These are phyloP conservation scores for Anastatica hierochuntica DNA, from an alignment of 345 rosid species.

Conservation along the genomic window DNA sequence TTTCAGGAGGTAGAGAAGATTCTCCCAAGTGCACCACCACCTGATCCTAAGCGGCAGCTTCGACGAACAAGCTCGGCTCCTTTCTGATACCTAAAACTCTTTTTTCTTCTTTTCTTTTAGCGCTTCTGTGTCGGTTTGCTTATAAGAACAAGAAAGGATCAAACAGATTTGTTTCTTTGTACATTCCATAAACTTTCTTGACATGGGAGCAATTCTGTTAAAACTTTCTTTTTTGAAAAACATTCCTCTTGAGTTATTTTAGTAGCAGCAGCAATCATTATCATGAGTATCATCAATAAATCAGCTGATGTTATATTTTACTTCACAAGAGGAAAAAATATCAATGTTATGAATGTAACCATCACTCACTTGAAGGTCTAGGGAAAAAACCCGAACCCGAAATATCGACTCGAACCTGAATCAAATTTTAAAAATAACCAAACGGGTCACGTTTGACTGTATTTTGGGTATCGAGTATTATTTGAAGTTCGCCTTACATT, in stretches of 20 bases:
- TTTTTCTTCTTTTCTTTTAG: neutral
- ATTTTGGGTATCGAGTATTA: no score
- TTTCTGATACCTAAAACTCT: slow-evolving; percentile 14
- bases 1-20: slow-evolving; percentile 15
- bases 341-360: no score
- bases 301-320: no score
- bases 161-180: slow-evolving; percentile 26
- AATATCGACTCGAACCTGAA: no score
- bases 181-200: slow-evolving; percentile 19
- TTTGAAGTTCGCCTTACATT: no score
- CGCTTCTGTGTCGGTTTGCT: neutral
- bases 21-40: slow-evolving; percentile 48
- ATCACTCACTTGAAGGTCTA: no score
- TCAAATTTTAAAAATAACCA: no score
- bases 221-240: neutral
- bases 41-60: slow-evolving; percentile 56
- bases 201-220: slow-evolving; percentile 22
- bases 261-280: neutral
- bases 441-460: no score
- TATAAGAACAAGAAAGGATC: slow-evolving; percentile 6
- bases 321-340: no score
- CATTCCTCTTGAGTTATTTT: neutral
- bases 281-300: neutral
- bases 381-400: no score
- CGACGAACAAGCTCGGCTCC: slow-evolving; percentile 61